A percentile compares a stretch with the other conserved stretches of the same genome.
Conservation (phyloP, 116 monocot genomes). For the Posidonia oceanica region DNA sequence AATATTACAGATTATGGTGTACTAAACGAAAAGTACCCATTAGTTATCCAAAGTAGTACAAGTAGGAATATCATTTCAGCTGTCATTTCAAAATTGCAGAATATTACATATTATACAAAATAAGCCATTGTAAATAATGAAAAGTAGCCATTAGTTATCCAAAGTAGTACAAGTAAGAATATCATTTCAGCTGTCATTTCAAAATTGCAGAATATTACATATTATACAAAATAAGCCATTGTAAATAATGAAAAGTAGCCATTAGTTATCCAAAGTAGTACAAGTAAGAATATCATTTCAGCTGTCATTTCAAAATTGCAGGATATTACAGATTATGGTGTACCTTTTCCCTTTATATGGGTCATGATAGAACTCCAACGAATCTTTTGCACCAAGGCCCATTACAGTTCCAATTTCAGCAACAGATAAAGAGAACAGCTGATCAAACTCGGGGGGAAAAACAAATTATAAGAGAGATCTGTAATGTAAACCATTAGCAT, state of each 20-base stretch:
- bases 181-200: neutral
- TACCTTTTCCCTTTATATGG: slow-evolving; percentile 90
- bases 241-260: no score
- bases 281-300: neutral
- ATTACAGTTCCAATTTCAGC: slow-evolving; percentile 77
- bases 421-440: slow-evolving; percentile 85
- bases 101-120: neutral
- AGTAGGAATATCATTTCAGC: neutral
- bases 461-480: neutral
- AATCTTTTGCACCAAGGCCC: slow-evolving; percentile 71
- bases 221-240: no score
- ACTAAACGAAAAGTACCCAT: slow-evolving; percentile 12
- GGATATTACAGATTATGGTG: neutral
- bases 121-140: no score
- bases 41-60: neutral
- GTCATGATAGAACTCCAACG: slow-evolving; percentile 91
- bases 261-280: neutral
- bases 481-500: no score
- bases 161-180: neutral
- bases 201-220: neutral
- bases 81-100: neutral
- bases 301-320: neutral
- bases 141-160: no score
- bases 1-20: neutral
- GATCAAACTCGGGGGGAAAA: neutral